These are phyloP conservation scores for Botrytis sinoallii DNA, from an alignment of 2,329 filamentous ascomycete genomes.

Conservation along the genomic window DNA sequence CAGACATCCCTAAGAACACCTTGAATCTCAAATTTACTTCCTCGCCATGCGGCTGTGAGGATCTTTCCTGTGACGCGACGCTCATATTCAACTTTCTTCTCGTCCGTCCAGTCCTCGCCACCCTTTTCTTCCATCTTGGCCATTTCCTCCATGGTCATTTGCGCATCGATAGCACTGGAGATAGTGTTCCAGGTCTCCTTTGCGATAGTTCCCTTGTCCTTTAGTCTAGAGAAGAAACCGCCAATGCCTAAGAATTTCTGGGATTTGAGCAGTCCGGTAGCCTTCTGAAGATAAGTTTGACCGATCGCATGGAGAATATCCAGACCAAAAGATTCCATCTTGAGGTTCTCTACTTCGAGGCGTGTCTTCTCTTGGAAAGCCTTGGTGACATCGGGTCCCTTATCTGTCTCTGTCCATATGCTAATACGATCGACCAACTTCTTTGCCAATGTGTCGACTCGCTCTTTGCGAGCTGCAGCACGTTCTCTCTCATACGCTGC, in stretches of 20 bases:
- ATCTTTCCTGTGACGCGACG: conserved; percentile 97
- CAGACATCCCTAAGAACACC: conserved; percentile 92
- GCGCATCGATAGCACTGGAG: conserved; percentile 90
- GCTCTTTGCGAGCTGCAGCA: conserved; percentile 78
- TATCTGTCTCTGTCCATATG: conserved; percentile 97
- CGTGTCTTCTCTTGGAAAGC: conserved; percentile 94
- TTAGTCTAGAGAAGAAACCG: conserved; percentile 89
- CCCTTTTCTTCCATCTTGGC: conserved; percentile 90
- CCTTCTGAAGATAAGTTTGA: conserved; percentile 84
- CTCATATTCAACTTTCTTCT: conserved; percentile 94
- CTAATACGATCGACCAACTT: conserved; percentile 89
- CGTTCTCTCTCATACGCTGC: conserved; percentile 86
- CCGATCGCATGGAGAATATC: conserved; percentile 96
- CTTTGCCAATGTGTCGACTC: conserved; percentile 76
- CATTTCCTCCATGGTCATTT: conserved; percentile 99
- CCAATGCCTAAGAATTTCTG: conserved; percentile 97
- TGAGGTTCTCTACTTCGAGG: conserved; percentile 94
- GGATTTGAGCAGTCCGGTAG: conserved; percentile 81
- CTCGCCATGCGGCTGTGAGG: conserved; percentile 91
- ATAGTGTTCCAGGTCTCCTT: conserved; percentile 99
- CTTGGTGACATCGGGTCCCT: conserved; percentile 74
- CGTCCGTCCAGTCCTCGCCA: conserved; percentile 97
- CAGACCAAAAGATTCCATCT: conserved; percentile 98
- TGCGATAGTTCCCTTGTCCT: conserved; percentile 93
- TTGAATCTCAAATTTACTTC: conserved; percentile 97